Conservation (phyloP, 2,329 filamentous ascomycete genomes). For the Cercospora zeae-maydis region DNA sequence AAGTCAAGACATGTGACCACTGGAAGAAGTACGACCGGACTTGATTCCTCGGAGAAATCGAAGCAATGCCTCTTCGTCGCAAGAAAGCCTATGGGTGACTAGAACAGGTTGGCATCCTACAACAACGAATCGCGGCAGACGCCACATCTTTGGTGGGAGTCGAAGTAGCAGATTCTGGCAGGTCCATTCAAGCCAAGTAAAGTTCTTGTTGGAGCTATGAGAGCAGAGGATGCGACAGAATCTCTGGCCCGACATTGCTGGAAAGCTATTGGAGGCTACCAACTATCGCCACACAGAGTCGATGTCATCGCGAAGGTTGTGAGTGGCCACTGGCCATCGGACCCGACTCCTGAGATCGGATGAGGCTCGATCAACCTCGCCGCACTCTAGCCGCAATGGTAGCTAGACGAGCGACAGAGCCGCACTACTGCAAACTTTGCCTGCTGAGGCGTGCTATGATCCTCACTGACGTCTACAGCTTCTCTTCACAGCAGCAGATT, state of each 20-base stretch:
- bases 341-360: conserved; percentile 7
- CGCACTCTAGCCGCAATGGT: background rate
- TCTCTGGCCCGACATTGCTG: background rate
- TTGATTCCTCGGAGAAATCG: background rate
- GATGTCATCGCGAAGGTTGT: background rate
- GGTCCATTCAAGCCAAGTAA: too few relatives aligned
- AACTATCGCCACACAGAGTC: too few relatives aligned
- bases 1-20: background rate
- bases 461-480: conserved; percentile 5
- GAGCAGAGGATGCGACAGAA: too few relatives aligned
- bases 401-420: conserved; percentile 1
- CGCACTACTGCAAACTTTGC: conserved; percentile 6
- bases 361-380: background rate
- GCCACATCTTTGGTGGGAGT: too few relatives aligned
- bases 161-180: too few relatives aligned
- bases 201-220: too few relatives aligned
- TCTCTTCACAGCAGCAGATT: background rate
- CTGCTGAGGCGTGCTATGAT: conserved; percentile 1
- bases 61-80: background rate
- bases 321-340: background rate
- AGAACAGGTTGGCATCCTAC: background rate
- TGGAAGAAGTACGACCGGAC: background rate
- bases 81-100: background rate
- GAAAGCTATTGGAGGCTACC: background rate
- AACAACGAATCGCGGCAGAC: too few relatives aligned